Evolutionary conservation across 768 basidiomycete species (phyloP).

Genomic region (Kwoniella dejecticola): DNA sequence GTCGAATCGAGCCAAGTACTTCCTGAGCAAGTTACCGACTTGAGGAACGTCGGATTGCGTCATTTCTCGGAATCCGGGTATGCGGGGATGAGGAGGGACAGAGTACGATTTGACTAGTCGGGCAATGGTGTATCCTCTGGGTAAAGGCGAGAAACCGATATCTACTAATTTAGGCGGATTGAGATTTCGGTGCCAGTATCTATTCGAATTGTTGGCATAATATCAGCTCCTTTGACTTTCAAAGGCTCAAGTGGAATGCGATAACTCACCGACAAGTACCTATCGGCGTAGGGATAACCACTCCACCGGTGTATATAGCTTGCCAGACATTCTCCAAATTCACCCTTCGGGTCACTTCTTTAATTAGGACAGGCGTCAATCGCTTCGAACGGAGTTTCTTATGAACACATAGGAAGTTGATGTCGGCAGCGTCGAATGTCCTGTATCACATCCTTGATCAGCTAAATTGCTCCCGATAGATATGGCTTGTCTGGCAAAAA

Average conservation of each 20-base stretch:
- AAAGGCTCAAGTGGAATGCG: too few species aligned
- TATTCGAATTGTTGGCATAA: conserved; percentile 45
- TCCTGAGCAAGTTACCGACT: conserved; percentile 69
- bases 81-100: conserved; percentile 58
- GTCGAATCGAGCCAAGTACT: conserved; percentile 83
- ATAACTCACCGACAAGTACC: conserved; percentile 71
- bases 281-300: conserved; percentile 90
- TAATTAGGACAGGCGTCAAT: conserved; percentile 91
- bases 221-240: too few species aligned
- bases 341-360: conserved; percentile 91
- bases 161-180: conserved; percentile 92
- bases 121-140: conserved; percentile 85
- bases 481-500: neutral
- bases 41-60: conserved; percentile 72
- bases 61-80: conserved; percentile 80
- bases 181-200: conserved; percentile 88
- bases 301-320: conserved; percentile 94
- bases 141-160: conserved; percentile 82
- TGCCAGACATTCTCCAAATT: conserved; percentile 90
- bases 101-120: conserved; percentile 79
- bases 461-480: neutral
- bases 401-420: conserved; percentile 97
- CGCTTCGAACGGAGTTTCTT: conserved; percentile 96
- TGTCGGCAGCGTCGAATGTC: conserved; percentile 74
- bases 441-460: conserved; percentile 56